Base-by-base conservation (phyloP, 805 yeast genomes). In the Saturnispora diversa region DNA sequence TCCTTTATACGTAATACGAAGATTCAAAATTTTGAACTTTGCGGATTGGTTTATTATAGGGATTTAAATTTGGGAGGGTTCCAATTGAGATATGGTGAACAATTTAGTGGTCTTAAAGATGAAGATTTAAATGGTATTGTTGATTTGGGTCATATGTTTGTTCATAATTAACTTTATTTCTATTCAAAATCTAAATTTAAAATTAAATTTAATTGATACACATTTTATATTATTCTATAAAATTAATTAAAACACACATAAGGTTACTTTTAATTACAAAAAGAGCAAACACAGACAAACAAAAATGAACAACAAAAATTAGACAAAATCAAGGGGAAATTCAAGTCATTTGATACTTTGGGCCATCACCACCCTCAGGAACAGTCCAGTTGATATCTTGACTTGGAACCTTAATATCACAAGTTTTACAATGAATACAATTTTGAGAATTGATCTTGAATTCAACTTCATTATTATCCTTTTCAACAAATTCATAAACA, bases 311-410 rank as follows among this genome's bases (percentile, higher is more conserved):
- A 9, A n/a, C 24, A 10, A 25, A 31, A n/a, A 31, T 12, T 23
- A 33, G 19, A 32, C 12, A 26, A 12, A 35, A 24, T 31, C 27
- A 32, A 23, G 34, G n/a, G 13, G n/a, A 11, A 11, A 11, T 31
- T 47, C 25, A 60, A 6, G 94, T 80, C 80, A 85, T 75, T 59
- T 80, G 80, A 60, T 92, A 92, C 62, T 92, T 92, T 43, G 98
- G 98, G 11, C 98, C 98, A 60, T 84, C 98, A 23, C 97, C 97
- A 46, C 98, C 97, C 66, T 92, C 97, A 6, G 98, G 98, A n/a
- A 86, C 95, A 10, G 79, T 75, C 98, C 98, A 92, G 56, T 75
- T 72, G 47, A 92, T 92, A 56, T 88, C 96, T 63, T 90, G 96
- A 1, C 85, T 71, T 6, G 98, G 98, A 8, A 82, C 94, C 63